Base-by-base conservation (phyloP, 257 asterid species). In the Lycium barbarum region DNA sequence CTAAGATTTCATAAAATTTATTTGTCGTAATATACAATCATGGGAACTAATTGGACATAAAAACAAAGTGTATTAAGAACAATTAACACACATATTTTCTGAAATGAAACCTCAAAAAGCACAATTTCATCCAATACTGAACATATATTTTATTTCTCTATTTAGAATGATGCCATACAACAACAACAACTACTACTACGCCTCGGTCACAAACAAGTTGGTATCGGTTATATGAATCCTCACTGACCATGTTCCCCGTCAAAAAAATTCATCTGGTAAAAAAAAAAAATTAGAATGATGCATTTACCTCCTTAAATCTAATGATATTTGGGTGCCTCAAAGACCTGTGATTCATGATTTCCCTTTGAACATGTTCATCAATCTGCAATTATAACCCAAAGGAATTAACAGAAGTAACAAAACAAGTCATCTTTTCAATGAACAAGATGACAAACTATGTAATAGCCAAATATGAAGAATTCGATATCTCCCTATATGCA, bases 321-420 rank as follows among this genome's bases (percentile, higher is more conserved):
- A 91, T 86, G 74, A 91, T 91, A 65, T 91, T 91, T 7, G 92
- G 92, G 13, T 91, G 93, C 66, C 86, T 88, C 71, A 91, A 89
- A 26, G 92, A 89, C 81, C 91, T 91, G 72, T 91, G 93, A 84
- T 91, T 91, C 91, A 91, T 88, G 66, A 91, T 91, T 83, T 91
- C 93, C 88, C 92, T 91, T 40, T 91, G 93, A 26, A 91, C 93
- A 88, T 91, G 91, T 84, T 91, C 93, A 85, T 91, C 93, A 86
- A 91, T 91, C 93, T 91, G 87, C 90, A 70, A 20, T 20, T 7
- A 55, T 26, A 53, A 0, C 1, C 7, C 36, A 78, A 59, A 81
- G 22, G 33, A 85, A 82, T 3, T 43, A 14, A 9, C 3, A 17
- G 67, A 3, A 58, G 12, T 76, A 49, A 76, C 8, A 76, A 4